Evolutionary conservation across 2,329 filamentous ascomycete genomes (phyloP).

Genomic region (Xylariaceae sp.): DNA sequence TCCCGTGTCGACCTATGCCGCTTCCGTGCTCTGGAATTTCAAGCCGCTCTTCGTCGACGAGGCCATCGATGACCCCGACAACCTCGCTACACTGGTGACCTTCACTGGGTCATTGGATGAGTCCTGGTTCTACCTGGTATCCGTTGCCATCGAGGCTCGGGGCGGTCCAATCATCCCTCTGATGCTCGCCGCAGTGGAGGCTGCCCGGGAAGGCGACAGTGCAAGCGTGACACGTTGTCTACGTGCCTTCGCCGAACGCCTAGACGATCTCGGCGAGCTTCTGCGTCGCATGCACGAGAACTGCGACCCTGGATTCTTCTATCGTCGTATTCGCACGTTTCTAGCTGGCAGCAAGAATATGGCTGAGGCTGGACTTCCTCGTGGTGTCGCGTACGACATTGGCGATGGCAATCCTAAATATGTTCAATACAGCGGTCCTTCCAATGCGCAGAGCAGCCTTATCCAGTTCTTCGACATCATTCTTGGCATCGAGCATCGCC

Average conservation of each 20-base stretch:
- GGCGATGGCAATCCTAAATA: conserved; percentile 65
- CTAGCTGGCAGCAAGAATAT: conserved; percentile 97
- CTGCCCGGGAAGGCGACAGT: conserved; percentile 67
- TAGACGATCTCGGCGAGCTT: conserved; percentile 77
- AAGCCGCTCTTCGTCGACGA: conserved; percentile 85
- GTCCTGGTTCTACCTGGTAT: conserved; percentile 97
- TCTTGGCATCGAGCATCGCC: conserved; percentile 82
- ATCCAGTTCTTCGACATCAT: conserved; percentile 97
- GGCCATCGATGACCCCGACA: conserved; percentile 75
- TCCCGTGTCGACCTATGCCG: conserved; percentile 90
- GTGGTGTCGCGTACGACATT: conserved; percentile 83
- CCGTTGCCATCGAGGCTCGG: conserved; percentile 89
- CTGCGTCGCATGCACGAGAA: conserved; percentile 90
- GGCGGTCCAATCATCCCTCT: conserved; percentile 81
- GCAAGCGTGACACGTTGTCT: conserved; percentile 71
- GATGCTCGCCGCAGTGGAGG: conserved; percentile 82
- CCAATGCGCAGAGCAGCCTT: conserved; percentile 93
- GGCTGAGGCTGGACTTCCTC: conserved; percentile 84
- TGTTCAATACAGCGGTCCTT: conserved; percentile 85
- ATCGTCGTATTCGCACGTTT: conserved; percentile 92
- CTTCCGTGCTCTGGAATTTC: conserved; percentile 93
- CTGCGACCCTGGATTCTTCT: conserved; percentile 92
- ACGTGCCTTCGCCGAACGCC: conserved; percentile 75
- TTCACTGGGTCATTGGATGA: conserved; percentile 94
- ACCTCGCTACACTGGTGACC: conserved; percentile 80